Conservation (phyloP, 495 filamentous ascomycete species). For the Tetracladium marchalianum region DNA sequence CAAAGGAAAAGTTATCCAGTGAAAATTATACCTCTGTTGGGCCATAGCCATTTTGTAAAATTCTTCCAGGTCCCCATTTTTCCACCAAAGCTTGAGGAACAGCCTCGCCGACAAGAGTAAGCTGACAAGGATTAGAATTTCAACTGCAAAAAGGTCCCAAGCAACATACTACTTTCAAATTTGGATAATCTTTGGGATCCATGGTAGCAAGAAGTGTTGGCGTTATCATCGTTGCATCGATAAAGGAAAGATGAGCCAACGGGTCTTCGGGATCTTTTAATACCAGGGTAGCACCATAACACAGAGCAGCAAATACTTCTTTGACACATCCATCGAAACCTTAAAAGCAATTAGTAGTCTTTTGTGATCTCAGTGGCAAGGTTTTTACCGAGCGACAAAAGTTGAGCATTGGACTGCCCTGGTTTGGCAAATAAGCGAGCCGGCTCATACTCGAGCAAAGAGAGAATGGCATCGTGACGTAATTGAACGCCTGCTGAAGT, state of each 20-base stretch:
- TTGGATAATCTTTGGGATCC: constrained; percentile 16
- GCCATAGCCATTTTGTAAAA: no score
- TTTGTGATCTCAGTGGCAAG: no score
- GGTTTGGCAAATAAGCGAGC: constrained; percentile 20
- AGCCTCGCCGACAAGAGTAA: no score
- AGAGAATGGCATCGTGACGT: constrained; percentile 16
- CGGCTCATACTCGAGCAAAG: constrained; percentile 16
- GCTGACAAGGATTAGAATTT: no score
- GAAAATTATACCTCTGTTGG: no score
- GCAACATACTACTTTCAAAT: no score
- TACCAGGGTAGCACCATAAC: constrained; percentile 28
- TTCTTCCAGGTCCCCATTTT: no score
- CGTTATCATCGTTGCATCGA: constrained; percentile 22
- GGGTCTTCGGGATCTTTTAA: constrained; percentile 11
- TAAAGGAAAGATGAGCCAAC: constrained; percentile 17
- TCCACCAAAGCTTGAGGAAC: no score
- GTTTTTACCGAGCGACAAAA: constrained; percentile 25
- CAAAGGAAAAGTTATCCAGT: no score
- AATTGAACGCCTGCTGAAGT: no score
- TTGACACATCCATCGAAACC: constrained; percentile 30
- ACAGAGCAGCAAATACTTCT: constrained; percentile 30
- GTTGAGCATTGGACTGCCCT: constrained; percentile 23
- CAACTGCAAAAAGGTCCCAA: no score
- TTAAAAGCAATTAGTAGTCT: no score
- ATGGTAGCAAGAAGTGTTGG: constrained; percentile 20